Evolutionary conservation across 2,329 filamentous ascomycete species (phyloP), one percentile per base, ranked within the genome.

Genomic region (Rutstroemia sp.): DNA sequence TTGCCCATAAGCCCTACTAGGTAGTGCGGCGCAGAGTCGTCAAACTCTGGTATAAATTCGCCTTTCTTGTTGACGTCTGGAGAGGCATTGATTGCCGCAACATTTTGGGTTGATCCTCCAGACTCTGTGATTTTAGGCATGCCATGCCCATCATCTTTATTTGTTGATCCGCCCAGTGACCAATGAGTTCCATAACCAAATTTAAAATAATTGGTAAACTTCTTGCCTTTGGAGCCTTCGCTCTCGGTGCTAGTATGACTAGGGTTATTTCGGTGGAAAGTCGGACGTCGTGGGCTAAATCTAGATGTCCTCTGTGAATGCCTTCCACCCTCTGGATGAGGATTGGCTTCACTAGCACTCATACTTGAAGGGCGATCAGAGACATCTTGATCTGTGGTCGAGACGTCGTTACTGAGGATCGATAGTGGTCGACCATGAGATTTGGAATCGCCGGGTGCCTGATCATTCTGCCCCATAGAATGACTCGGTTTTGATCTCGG

Each of bases 1-100:
- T 85, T 77, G 6, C 86, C 86, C 61, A 80, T 78, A 5, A 90
- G 76, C 0, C 87, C 87, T 56, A 92, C 80, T 21, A 91, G 73
- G 64, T 83, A 92, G 61, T 79, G 76, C 0, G 78, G 79, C 65
- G 67, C 12, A 59, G 59, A 64, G 47, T 64, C 63, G 52, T 66
- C 56, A 16, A 16, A 25, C 9, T 34, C 14, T n/a, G 52, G 46
- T 55, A 21, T 39, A 4, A 56, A 42, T 51, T 25, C 5, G 8
- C 37, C 27, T 44, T 21, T 25, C 27, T 56, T 21, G 10, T 49
- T 41, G 16, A 46, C 30, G 6, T 57, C 45, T 18, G 49, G 37
- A 39, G 18, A n/a, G 7, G 46, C 34, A 38, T 54, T 42, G n/a
- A 49, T 19, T 14, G 23, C 23, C 41, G 46, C 6, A 34, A 38